These are phyloP conservation scores for Psidium guajava DNA, from an alignment of 345 rosid genomes.

Conservation along the genomic window DNA sequence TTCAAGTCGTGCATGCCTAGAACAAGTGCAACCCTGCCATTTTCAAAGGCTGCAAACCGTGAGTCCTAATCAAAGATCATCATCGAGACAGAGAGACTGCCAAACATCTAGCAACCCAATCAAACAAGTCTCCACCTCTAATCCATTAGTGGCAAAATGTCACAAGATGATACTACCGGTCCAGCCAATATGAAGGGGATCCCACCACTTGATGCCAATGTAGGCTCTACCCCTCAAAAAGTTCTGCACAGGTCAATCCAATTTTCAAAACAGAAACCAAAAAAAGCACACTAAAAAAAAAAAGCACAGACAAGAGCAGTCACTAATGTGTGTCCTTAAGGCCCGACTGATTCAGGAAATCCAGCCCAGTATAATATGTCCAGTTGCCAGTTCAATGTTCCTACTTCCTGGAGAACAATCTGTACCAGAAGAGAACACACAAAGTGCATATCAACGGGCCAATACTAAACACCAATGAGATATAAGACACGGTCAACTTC, in stretches of 20 bases:
- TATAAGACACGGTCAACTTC: background rate
- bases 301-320: background rate
- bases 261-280: too few species aligned
- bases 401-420: background rate
- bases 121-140: too few species aligned
- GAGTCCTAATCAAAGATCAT: too few species aligned
- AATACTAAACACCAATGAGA: background rate
- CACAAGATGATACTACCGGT: background rate
- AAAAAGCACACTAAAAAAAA: too few species aligned
- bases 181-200: background rate
- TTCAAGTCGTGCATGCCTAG: too few species aligned
- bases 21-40: too few species aligned
- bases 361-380: background rate
- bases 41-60: too few species aligned
- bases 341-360: background rate
- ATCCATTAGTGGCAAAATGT: too few species aligned
- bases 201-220: background rate
- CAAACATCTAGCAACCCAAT: too few species aligned
- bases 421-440: background rate
- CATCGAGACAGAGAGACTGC: too few species aligned
- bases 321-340: background rate
- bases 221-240: too few species aligned
- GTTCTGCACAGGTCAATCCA: too few species aligned
- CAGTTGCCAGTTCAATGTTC: background rate
- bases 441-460: background rate